Conservation (phyloP, 352 stramenopile genomes). For the Globisporangium polare region DNA sequence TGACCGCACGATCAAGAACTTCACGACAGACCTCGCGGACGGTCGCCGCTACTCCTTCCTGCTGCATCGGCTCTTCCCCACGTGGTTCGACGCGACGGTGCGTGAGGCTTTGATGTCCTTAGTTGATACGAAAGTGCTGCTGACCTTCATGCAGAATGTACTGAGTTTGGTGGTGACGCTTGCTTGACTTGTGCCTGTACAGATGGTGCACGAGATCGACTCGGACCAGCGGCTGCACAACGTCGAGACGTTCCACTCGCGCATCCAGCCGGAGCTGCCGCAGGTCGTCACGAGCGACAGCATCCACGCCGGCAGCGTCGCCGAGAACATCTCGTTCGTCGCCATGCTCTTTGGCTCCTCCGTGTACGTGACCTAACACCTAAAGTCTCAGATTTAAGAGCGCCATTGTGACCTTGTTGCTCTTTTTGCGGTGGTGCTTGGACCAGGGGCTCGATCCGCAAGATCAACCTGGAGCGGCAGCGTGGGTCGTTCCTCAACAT, state of each 20-base stretch:
- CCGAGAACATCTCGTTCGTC: constrained; percentile 75
- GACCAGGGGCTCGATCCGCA: constrained; percentile 36
- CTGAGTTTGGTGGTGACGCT: neutral
- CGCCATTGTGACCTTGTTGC: neutral
- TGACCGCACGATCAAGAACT: constrained; percentile 78
- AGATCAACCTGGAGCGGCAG: constrained; percentile 62
- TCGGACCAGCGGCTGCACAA: constrained; percentile 64
- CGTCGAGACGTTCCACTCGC: constrained; percentile 58
- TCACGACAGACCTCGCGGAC: constrained; percentile 65
- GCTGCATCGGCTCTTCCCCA: constrained; percentile 68
- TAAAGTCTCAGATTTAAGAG: too few species aligned
- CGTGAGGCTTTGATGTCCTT: constrained; percentile 13
- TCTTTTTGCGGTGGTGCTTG: neutral
- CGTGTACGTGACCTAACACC: constrained; percentile 30
- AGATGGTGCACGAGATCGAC: constrained; percentile 82
- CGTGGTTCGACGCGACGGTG: constrained; percentile 62
- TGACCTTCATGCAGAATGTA: neutral
- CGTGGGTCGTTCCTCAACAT: constrained; percentile 60
- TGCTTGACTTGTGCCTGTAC: neutral
- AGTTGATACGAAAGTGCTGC: neutral
- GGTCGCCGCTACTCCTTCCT: constrained; percentile 65
- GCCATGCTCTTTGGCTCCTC: constrained; percentile 73
- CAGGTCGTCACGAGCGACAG: constrained; percentile 68
- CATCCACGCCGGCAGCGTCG: constrained; percentile 54
- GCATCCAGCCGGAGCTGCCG: constrained; percentile 62